Conservation (phyloP, 140 eudicot species). For the Erigeron philadelphicus region DNA sequence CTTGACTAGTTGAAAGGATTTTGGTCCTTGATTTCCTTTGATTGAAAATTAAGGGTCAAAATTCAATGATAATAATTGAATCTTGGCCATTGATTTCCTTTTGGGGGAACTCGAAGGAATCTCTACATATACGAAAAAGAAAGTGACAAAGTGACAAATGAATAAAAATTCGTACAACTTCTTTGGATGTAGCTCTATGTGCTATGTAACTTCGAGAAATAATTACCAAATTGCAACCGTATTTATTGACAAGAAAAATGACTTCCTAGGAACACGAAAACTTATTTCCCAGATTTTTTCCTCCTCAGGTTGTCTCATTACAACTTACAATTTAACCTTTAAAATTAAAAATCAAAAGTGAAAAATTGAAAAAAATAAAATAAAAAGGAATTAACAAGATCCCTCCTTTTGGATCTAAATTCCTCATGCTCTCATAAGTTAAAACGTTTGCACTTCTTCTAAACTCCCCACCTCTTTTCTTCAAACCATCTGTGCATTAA, state of each 20-base stretch:
- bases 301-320: slow-evolving; percentile 36
- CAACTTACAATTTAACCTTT: slow-evolving; percentile 34
- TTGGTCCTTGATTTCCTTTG: too few species aligned
- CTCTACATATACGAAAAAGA: too few species aligned
- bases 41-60: too few species aligned
- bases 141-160: too few species aligned
- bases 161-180: too few species aligned
- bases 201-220: too few species aligned
- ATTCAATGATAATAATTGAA: too few species aligned
- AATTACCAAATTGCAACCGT: background rate
- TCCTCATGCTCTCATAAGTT: background rate
- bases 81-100: too few species aligned
- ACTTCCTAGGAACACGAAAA: slow-evolving; percentile 24
- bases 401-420: slow-evolving; percentile 38
- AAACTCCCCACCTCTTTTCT: slow-evolving; percentile 42
- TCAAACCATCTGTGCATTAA: slow-evolving; percentile 56
- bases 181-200: too few species aligned
- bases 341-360: background rate
- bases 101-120: too few species aligned
- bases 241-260: slow-evolving; percentile 41
- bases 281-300: slow-evolving; percentile 23
- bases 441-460: slow-evolving; percentile 20
- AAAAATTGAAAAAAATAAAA: slow-evolving; percentile 2
- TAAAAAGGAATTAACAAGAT: slow-evolving; percentile 30
- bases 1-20: too few species aligned